Evolutionary conservation across 2,329 filamentous ascomycete species (phyloP).

Genomic region (Aspergillus latus): DNA sequence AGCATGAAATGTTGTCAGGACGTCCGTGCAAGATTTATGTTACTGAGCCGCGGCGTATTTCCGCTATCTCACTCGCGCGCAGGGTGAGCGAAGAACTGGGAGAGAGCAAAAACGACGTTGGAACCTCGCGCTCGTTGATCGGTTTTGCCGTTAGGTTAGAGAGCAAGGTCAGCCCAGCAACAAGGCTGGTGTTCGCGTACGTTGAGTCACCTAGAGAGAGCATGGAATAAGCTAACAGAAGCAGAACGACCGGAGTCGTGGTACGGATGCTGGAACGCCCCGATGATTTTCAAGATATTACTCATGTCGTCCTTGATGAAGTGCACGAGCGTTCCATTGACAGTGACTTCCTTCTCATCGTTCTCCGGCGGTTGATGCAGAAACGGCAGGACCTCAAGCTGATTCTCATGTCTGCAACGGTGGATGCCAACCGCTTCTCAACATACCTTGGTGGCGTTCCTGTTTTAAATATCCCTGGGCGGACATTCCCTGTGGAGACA

Average conservation of each 20-base stretch:
- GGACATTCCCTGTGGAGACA: constrained; percentile 88
- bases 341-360: constrained; percentile 91
- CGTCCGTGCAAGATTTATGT: constrained; percentile 89
- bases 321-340: constrained; percentile 96
- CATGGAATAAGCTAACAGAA: constrained; percentile 14
- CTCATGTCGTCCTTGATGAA: constrained; percentile 94
- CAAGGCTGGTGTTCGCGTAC: constrained; percentile 84
- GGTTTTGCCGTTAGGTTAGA: constrained; percentile 94
- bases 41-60: constrained; percentile 92
- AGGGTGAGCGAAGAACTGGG: constrained; percentile 94
- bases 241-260: constrained; percentile 74
- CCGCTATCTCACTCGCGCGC: constrained; percentile 90
- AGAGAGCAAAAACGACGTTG: constrained; percentile 77
- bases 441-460: constrained; percentile 82
- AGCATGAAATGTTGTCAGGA: constrained; percentile 79
- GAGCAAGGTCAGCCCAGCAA: constrained; percentile 77
- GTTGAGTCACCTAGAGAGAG: constrained; percentile 19
- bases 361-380: constrained; percentile 77
- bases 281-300: constrained; percentile 82
- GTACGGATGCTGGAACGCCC: constrained; percentile 94
- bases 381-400: constrained; percentile 83
- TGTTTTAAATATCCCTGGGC: constrained; percentile 83
- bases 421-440: constrained; percentile 89
- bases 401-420: constrained; percentile 94
- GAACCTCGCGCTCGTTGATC: constrained; percentile 78